Evolutionary conservation across 1,284 basidiomycete genomes (phyloP), one percentile per base, ranked within the genome.

Genomic region (Rhodotorula sp.): DNA sequence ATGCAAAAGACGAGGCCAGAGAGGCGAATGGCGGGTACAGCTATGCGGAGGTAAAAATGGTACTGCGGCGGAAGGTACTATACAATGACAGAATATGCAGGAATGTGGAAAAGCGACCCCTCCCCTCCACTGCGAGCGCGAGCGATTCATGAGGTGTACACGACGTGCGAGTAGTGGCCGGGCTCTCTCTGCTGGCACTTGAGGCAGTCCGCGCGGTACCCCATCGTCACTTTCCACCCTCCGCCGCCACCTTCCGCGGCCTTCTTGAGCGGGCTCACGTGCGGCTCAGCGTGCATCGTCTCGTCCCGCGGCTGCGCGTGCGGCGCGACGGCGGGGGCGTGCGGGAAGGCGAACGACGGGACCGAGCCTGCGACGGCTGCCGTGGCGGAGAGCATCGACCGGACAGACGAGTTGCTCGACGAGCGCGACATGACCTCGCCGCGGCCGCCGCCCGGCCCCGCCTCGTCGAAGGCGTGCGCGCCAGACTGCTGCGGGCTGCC

Each of bases 171-270:
- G 61, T 68, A 74, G 48, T 74, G 72, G 4, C 72, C 72, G 45
- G 64, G 69, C 12, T 69, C 48, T 27, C 61, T 34, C 49, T 60
- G 53, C 34, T 27, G 16, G 44, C 72, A 74, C 50, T 68, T 68
- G 19, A 66, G 52, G 27, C 72, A 74, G 59, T 74, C 72, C 4
- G 70, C 27, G 16, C 72, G 61, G 50, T 61, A 74, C 9, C 72
- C 72, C 69, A 74, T 71, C 64, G 72, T 71, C 49, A 74, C 58
- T n/a, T 74, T 74, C 72, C 72, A 71, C 21, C 72, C 63, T 4
- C 70, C 45, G 19, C 50, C 52, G 1, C 53, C 42, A 5, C 54
- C 46, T 4, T 9, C 14, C 16, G 19, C 65, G n/a, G 62, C 34
- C n/a, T 21, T 12, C 54, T 25, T 50, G 34, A 14, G 23, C 46